These are phyloP conservation scores for Psilocybe mexicana DNA, from an alignment of 1,284 basidiomycete species.

Conservation along the genomic window DNA sequence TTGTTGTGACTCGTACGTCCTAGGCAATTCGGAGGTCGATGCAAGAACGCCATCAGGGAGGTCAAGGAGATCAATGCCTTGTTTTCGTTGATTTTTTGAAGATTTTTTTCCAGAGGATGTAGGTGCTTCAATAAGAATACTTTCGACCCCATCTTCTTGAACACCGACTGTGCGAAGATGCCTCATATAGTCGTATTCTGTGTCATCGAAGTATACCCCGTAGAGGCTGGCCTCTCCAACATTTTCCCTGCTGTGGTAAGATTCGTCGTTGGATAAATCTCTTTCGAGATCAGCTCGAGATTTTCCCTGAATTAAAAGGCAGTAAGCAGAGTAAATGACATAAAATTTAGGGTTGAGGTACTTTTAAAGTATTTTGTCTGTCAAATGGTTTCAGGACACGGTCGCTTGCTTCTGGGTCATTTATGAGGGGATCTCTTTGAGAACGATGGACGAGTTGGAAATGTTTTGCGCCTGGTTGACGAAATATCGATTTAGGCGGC, in stretches of 20 bases:
- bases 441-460: constrained; percentile 98
- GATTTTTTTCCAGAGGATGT: constrained; percentile 31
- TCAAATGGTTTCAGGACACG: constrained; percentile 88
- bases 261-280: constrained; percentile 59
- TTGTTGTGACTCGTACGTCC: constrained; percentile 73
- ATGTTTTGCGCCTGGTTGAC: constrained; percentile 85
- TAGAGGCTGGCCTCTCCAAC: constrained; percentile 89
- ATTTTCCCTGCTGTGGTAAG: constrained; percentile 50
- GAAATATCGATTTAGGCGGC: constrained; percentile 78
- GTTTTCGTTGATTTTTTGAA: constrained; percentile 33
- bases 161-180: constrained; percentile 82
- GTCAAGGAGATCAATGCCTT: constrained; percentile 45
- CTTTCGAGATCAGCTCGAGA: constrained; percentile 74
- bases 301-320: constrained; percentile 57
- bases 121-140: constrained; percentile 75
- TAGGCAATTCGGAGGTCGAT: constrained; percentile 71
- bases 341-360: constrained; percentile 27
- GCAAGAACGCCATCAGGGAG: constrained; percentile 76
- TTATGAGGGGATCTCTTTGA: constrained; percentile 92
- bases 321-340: not conserved
- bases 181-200: constrained; percentile 99
- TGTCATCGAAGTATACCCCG: constrained; percentile 95
- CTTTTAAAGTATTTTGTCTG: constrained; percentile 73
- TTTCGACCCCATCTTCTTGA: constrained; percentile 76
- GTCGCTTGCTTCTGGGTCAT: constrained; percentile 88